Conservation (phyloP, 202 grass and related monocot genomes). For the Hordeum pubiflorum region DNA sequence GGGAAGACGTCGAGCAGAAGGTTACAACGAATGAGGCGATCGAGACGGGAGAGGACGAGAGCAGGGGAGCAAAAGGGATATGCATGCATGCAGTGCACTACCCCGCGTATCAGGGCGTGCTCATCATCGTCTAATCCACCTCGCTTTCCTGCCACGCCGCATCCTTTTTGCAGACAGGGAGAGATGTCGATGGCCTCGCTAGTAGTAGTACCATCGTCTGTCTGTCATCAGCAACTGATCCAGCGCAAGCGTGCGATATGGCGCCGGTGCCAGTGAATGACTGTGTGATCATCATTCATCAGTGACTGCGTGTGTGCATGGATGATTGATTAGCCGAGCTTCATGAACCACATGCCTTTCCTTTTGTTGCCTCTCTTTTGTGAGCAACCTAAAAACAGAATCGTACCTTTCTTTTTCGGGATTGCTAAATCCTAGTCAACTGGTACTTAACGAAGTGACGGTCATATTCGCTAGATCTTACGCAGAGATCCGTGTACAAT, state of each 20-base stretch:
- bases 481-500: no score
- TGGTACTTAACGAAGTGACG: no score
- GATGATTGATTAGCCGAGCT: no score
- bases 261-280: background rate
- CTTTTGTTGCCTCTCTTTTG: no score
- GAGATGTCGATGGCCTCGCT: background rate
- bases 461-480: no score
- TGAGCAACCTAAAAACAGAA: no score
- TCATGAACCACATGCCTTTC: no score
- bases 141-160: background rate
- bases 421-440: no score
- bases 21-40: background rate
- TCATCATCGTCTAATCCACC: background rate
- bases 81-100: background rate
- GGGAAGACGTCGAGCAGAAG: slow-evolving; percentile 1
- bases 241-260: background rate
- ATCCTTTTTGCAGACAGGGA: background rate
- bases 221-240: background rate
- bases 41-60: background rate
- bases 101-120: background rate
- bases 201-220: background rate
- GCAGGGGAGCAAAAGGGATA: slow-evolving; percentile 10
- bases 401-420: no score
- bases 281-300: no score
- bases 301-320: background rate